Base-by-base conservation (phyloP, 306 rosid genomes). In the Begonia peltatifolia region DNA sequence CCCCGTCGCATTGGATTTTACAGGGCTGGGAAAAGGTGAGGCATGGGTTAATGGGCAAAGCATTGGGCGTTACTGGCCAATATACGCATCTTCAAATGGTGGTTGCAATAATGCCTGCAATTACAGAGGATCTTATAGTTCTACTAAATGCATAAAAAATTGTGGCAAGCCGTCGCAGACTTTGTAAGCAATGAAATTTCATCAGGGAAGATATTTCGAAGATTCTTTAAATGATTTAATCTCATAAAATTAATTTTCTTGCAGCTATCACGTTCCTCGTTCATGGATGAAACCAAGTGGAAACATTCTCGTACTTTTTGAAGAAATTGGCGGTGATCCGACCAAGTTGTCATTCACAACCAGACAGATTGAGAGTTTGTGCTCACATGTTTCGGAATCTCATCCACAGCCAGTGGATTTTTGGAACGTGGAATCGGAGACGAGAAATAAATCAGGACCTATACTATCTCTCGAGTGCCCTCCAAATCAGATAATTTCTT, bases 41-140 rank as follows among this genome's bases (percentile, higher is more conserved):
- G 95, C 95, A 15, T 90, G 97, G 97, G 84, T 90, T 64, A 90
- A 90, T 20, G 97, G 97, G 50, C 85, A 90, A 50, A 85, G 97
- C 79, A 90, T 90, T 16, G 97, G 95, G 3, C 84, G 95, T 47
- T 90, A 76, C 64, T 90, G 97, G 97, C 97, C 95, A 2, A 63
- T 77, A 30, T 66, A 64, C 64, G 52, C 56, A 15, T 46, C 97
- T 55, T 53, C 85, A 14, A 76, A 23, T 10, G 30, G 56, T 9
- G 82, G 84, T 41, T 90, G 97, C 65, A 65, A 71, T 6, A 60
- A 62, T 12, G 50, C 68, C 3, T 90, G 95, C 62, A 16, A 73
- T 55, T 83, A 79, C 67, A 77, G 79, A 64, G 94, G 99, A 46
- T 0, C 80, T 50, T 86, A 74, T 62, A 6, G 41, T 52, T 15